phyloP scores from a whole-genome alignment of 495 filamentous ascomycete species.

The Jackrogersella minutella region DNA sequence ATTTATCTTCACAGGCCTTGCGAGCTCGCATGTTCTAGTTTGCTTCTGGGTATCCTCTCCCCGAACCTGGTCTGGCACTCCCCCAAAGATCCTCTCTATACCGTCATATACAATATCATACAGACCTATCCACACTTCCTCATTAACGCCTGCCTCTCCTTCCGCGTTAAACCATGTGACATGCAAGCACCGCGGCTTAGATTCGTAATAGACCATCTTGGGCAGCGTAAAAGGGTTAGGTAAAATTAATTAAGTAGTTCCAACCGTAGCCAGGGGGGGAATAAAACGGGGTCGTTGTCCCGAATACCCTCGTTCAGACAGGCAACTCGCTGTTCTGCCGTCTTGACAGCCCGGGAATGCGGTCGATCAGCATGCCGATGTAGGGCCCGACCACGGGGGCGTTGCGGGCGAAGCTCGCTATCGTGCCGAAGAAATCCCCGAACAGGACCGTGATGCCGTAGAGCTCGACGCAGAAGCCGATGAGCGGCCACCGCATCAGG shows the following conservation, averaged over 20 bases:
- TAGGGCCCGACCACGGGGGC: slow-evolving; percentile 87
- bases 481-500: slow-evolving; percentile 83
- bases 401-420: slow-evolving; percentile 83
- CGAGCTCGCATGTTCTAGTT: slow-evolving; percentile 34
- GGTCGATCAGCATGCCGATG: slow-evolving; percentile 73
- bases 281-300: background rate
- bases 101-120: slow-evolving; percentile 37
- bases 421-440: slow-evolving; percentile 94
- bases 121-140: slow-evolving; percentile 6
- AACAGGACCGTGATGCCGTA: slow-evolving; percentile 95
- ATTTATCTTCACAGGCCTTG: slow-evolving; percentile 26
- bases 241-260: background rate
- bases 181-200: background rate
- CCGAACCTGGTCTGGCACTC: slow-evolving; percentile 27
- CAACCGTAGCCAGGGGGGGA: background rate
- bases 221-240: slow-evolving; percentile 4
- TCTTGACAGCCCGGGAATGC: slow-evolving; percentile 60
- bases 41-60: slow-evolving; percentile 39
- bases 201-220: slow-evolving; percentile 3
- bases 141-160: slow-evolving; percentile 13
- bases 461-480: slow-evolving; percentile 88
- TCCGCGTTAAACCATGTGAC: slow-evolving; percentile 3
- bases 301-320: slow-evolving; percentile 63
- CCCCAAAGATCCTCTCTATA: slow-evolving; percentile 18
- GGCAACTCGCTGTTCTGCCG: slow-evolving; percentile 79